Percentiles rank a stretch among this genome's conserved stretches.
These are phyloP conservation scores for Teratosphaeriaceae sp. DNA, from an alignment of 2,329 filamentous ascomycete genomes.

Conservation along the genomic window DNA sequence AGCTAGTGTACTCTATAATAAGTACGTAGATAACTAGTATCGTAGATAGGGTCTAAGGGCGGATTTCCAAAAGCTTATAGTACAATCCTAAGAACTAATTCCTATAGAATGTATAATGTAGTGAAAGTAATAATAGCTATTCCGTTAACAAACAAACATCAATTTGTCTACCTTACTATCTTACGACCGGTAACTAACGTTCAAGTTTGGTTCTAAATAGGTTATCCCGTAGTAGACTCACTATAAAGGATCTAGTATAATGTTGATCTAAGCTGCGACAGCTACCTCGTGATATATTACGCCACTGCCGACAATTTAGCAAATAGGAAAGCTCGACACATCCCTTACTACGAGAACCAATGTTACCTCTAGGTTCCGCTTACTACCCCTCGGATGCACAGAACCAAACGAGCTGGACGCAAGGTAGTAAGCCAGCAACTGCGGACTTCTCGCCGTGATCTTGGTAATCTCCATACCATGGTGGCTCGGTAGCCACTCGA, in stretches of 20 bases:
- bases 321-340: background rate
- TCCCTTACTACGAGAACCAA: background rate
- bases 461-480: background rate
- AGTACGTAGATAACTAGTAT: background rate
- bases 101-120: background rate
- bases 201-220: background rate
- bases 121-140: background rate
- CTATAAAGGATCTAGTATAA: slow-evolving; percentile 1
- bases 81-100: background rate
- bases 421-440: background rate
- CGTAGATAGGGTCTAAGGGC: background rate
- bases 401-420: background rate
- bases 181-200: background rate
- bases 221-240: background rate
- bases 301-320: background rate
- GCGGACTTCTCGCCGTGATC: background rate
- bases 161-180: background rate
- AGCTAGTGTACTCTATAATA: background rate
- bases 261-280: slow-evolving; percentile 3
- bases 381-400: background rate
- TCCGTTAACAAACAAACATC: background rate
- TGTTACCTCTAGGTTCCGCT: background rate
- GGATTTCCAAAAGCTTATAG: background rate
- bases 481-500: background rate
- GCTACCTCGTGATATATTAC: slow-evolving; percentile 4